Evolutionary conservation across 495 filamentous ascomycete species (phyloP).

Genomic region (Aspergillus homomorphus): DNA sequence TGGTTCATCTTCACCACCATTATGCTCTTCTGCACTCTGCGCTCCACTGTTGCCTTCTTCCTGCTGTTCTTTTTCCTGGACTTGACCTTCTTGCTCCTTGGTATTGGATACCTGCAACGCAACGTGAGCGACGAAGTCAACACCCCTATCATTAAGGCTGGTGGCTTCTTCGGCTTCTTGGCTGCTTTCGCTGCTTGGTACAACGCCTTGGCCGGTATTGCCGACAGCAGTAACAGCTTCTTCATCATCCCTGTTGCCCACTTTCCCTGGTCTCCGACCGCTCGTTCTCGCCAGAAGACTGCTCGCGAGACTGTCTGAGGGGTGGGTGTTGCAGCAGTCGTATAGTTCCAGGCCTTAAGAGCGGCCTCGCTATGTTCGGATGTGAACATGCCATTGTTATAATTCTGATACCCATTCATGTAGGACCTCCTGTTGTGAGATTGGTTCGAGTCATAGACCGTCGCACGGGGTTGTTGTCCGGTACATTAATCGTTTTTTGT

Average conservation of each 20-base stretch:
- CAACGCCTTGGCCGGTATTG: conserved; percentile 93
- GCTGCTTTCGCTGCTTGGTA: conserved; percentile 95
- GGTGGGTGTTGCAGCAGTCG: background rate
- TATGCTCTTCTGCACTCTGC: conserved; percentile 81
- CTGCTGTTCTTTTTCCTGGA: conserved; percentile 90
- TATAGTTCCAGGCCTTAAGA: background rate
- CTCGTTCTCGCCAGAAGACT: conserved; percentile 53
- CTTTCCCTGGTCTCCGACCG: conserved; percentile 96
- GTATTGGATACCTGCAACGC: conserved; percentile 64
- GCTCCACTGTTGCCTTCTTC: conserved; percentile 96
- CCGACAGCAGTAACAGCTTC: conserved; percentile 85
- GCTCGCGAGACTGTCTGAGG: conserved; percentile 39
- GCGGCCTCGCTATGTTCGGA: background rate
- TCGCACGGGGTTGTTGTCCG: conserved; percentile 3
- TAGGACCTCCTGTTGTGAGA: conserved; percentile 18
- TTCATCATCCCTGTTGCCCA: conserved; percentile 92
- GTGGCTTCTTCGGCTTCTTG: conserved; percentile 83
- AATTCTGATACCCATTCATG: conserved; percentile 40
- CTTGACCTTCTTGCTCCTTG: conserved; percentile 85
- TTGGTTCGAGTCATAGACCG: background rate
- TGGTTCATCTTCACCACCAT: conserved; percentile 99
- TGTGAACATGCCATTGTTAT: conserved; percentile 9
- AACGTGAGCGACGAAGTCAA: conserved; percentile 41
- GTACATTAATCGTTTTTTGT: conserved; percentile 10
- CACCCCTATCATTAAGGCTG: conserved; percentile 63